These are phyloP conservation scores for Epichloe bromicola DNA, from an alignment of 2,329 filamentous ascomycete genomes.

Conservation along the genomic window DNA sequence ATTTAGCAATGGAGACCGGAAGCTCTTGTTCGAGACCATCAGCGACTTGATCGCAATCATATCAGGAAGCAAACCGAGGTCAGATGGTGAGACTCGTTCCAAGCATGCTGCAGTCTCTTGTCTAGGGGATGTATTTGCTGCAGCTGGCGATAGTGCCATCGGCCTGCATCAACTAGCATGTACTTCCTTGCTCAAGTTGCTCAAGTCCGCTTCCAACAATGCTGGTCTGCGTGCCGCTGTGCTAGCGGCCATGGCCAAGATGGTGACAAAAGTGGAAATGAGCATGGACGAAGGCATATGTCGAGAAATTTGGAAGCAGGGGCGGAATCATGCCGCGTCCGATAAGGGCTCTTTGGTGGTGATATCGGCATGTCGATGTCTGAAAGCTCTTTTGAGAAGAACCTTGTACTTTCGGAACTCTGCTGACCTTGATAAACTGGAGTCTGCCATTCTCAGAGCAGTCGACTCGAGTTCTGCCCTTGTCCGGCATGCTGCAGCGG, in stretches of 20 bases:
- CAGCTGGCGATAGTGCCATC: conserved; percentile 89
- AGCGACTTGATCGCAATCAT: conserved; percentile 71
- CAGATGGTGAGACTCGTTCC: conserved; percentile 61
- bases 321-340: conserved; percentile 56
- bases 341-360: conserved; percentile 81
- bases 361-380: conserved; percentile 62
- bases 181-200: conserved; percentile 58
- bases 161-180: conserved; percentile 66
- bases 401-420: conserved; percentile 80
- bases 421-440: conserved; percentile 80
- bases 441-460: conserved; percentile 69
- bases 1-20: conserved; percentile 75
- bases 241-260: conserved; percentile 62
- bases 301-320: conserved; percentile 91
- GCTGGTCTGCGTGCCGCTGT: conserved; percentile 70
- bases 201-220: conserved; percentile 69
- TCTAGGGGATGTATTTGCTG: conserved; percentile 76
- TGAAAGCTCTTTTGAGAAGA: conserved; percentile 57
- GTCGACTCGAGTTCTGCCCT: conserved; percentile 65
- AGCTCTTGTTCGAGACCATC: conserved; percentile 85
- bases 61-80: conserved; percentile 57
- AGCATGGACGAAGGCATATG: conserved; percentile 74
- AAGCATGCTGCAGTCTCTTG: conserved; percentile 84
- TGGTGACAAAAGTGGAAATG: conserved; percentile 59
- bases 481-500: conserved; percentile 75